Evolutionary conservation across 2,329 filamentous ascomycete species (phyloP), one percentile per base, ranked within the genome.

Genomic region (Cladophialophora chaetospira): DNA sequence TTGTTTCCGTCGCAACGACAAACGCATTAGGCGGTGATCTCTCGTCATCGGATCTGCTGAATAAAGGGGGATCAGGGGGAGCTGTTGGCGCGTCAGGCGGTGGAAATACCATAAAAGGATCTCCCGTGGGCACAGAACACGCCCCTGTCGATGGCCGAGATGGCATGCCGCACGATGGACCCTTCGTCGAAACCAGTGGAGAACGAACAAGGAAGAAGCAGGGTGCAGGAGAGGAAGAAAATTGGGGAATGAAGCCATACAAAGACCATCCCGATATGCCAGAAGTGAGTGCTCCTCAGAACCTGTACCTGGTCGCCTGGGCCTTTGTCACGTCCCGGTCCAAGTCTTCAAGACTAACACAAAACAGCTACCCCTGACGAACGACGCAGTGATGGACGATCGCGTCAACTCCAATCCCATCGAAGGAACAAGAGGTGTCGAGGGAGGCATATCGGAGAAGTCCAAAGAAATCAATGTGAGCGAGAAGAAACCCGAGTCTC

Each of bases 371-470:
- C 79, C 82, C 2, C 74, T 80, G 60, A 80, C 78, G 31, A 82
- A 84, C 58, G 82, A 96, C 70, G 91, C 92, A 36, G 91, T 97
- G 57, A 97, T 97, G 93, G 89, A 96, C 69, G 92, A 97, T 72
- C 89, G 88, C 62, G 82, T 88, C 69, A 81, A 91, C 63, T 75
- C 82, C 33, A 81, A 83, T 36, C 90, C 92, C 3, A 92, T 91
- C 70, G 82, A 91, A 70, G 93, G 92, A 44, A 95, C 90, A 2
- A 89, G 88, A 3, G 93, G 93, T 35, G 96, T 89, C 1, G 89
- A 92, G 69, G 92, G 91, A 10, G 92, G 93, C 50, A 89, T 97
- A 38, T 91, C 88, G 23, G 88, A 92, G 70, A 96, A 95, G 73
- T 85, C 86, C 65, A 94, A 91, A 76, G 86, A 85, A 46, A 82